A percentile compares a stretch with the other conserved stretches of the same genome.
phyloP scores from a whole-genome alignment of 129 eudicot species.

The Tagetes patula region DNA sequence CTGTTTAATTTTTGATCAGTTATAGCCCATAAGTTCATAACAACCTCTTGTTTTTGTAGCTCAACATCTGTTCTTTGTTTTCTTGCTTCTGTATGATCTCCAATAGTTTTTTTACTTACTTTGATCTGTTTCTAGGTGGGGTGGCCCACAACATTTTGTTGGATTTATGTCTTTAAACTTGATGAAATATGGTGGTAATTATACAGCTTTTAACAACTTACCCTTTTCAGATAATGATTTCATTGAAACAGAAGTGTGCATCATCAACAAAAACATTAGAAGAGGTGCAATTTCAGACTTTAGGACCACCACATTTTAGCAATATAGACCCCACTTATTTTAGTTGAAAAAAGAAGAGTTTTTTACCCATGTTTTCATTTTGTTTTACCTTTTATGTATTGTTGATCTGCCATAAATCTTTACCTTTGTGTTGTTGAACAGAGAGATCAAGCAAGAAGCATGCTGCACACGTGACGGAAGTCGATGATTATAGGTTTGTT shows the following conservation, averaged over 20 bases:
- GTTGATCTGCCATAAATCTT: constrained; percentile 11
- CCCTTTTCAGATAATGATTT: constrained; percentile 80
- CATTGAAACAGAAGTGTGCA: constrained; percentile 83
- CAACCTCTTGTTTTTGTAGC: constrained; percentile 25
- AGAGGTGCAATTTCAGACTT: constrained; percentile 58
- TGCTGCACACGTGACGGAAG: constrained; percentile 67
- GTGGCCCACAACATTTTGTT: constrained; percentile 32
- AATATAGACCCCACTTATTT: constrained; percentile 28
- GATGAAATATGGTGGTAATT: constrained; percentile 39
- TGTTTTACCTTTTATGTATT: constrained; percentile 17
- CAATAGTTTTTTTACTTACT: neutral
- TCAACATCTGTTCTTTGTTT: constrained; percentile 37
- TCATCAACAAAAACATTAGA: constrained; percentile 78
- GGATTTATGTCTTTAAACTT: constrained; percentile 38
- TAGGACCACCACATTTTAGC: constrained; percentile 55
- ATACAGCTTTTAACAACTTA: constrained; percentile 58
- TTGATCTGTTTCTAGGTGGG: constrained; percentile 14
- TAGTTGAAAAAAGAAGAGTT: constrained; percentile 3
- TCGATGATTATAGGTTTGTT: constrained; percentile 67
- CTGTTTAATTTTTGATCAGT: constrained; percentile 29
- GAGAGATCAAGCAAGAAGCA: constrained; percentile 53
- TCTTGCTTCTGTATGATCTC: constrained; percentile 28
- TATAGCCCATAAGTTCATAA: constrained; percentile 27
- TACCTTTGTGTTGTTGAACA: constrained; percentile 27
- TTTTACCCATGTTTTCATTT: constrained; percentile 21